Conservation (phyloP, 345 rosid genomes). For the Populus alba region DNA sequence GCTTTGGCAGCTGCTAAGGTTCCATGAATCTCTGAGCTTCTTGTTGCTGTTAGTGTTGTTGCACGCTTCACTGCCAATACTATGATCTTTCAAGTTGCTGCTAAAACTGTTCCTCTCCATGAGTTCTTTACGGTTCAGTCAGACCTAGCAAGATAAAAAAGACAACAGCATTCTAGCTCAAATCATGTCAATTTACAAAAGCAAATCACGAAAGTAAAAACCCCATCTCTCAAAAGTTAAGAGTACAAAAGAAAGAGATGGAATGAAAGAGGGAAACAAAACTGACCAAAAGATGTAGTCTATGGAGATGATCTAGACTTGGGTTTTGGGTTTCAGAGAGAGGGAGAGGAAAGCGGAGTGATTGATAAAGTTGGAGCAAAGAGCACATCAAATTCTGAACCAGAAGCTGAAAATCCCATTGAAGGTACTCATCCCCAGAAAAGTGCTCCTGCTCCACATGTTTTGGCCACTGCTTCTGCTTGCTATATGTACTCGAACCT, state of each 20-base stretch:
- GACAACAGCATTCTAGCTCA: neutral
- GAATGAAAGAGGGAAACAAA: slow-evolving; percentile 2
- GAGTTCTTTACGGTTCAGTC: slow-evolving; percentile 18
- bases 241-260: neutral
- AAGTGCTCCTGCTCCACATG: slow-evolving; percentile 10
- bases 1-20: slow-evolving; percentile 24
- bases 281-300: slow-evolving; percentile 11
- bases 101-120: slow-evolving; percentile 51
- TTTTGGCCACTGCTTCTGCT: slow-evolving; percentile 31
- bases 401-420: slow-evolving; percentile 23
- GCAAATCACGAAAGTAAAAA: neutral
- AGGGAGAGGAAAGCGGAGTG: neutral
- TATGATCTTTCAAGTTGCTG: slow-evolving; percentile 41
- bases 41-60: slow-evolving; percentile 31
- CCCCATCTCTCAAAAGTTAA: neutral
- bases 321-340: slow-evolving; percentile 5
- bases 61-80: slow-evolving; percentile 10
- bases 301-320: slow-evolving; percentile 11
- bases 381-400: slow-evolving; percentile 22
- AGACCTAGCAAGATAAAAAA: slow-evolving; percentile 26
- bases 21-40: slow-evolving; percentile 41
- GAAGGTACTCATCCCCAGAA: slow-evolving; percentile 13
- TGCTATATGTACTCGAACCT: slow-evolving; percentile 22
- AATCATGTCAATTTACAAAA: neutral
- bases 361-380: neutral